A percentile compares a stretch with the other conserved stretches of the same genome.
Evolutionary conservation across 192 early-diverging fungal species (phyloP).

Genomic region (Backusella macrospora): DNA sequence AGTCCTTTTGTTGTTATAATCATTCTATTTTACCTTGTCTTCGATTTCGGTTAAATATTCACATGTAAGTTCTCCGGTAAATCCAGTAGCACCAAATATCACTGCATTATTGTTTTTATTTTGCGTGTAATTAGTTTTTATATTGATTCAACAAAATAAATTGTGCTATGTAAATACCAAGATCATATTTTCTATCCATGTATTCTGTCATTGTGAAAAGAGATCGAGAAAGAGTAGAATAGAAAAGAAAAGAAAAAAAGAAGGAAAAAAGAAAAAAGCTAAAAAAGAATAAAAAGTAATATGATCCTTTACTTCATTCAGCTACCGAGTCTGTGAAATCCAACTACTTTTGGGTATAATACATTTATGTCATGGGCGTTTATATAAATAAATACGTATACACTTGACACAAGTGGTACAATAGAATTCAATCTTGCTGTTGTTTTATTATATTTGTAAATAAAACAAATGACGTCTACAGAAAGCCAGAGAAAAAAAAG

Average conservation of each 20-base stretch:
- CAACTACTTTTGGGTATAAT: no score
- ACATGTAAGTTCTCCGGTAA: slow-evolving; percentile 73
- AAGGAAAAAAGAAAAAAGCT: neutral
- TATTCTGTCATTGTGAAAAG: slow-evolving; percentile 19
- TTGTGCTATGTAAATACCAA: neutral
- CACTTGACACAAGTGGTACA: no score
- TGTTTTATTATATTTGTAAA: no score
- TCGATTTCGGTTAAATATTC: slow-evolving; percentile 54
- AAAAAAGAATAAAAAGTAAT: no score
- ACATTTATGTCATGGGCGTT: no score
- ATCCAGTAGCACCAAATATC: slow-evolving; percentile 81
- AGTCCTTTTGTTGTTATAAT: neutral
- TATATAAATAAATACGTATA: no score
- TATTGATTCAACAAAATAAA: neutral
- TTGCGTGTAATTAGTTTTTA: neutral
- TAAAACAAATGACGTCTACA: no score
- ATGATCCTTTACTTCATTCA: no score
- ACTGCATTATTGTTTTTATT: slow-evolving; percentile 16
- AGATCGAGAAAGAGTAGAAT: neutral
- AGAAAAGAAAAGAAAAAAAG: neutral
- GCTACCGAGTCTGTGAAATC: no score
- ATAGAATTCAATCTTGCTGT: no score
- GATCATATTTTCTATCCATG: slow-evolving; percentile 20
- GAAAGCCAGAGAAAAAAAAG: no score
- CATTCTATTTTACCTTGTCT: slow-evolving; percentile 11